These are phyloP conservation scores for Papiliotrema nemorosa DNA, from an alignment of 1,284 basidiomycete genomes.

Conservation along the genomic window DNA sequence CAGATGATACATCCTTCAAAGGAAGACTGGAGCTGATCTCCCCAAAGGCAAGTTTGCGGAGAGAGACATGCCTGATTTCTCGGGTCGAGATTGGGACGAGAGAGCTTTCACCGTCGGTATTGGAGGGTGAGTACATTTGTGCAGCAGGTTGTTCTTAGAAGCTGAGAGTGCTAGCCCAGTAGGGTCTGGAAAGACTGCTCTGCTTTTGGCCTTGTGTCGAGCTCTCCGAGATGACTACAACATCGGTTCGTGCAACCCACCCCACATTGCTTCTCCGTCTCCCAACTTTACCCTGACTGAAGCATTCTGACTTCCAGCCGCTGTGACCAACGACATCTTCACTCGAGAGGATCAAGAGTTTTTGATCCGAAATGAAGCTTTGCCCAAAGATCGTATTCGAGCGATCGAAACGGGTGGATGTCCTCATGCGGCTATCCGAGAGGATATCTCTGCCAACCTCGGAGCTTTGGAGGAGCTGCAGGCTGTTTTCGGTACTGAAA, in stretches of 20 bases:
- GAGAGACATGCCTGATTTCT: constrained; percentile 86
- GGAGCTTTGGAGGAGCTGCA: constrained; percentile 93
- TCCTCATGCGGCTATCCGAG: constrained; percentile 91
- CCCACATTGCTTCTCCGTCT: neutral
- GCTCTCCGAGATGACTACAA: constrained; percentile 79
- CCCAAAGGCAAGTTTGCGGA: constrained; percentile 80
- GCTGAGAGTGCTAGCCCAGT: constrained; percentile 67
- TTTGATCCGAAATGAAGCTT: constrained; percentile 84
- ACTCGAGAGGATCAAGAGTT: constrained; percentile 98
- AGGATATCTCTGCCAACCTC: constrained; percentile 96
- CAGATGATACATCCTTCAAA: neutral
- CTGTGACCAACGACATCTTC: constrained; percentile 96
- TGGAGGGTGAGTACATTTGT: constrained; percentile 66
- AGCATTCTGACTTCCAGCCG: constrained; percentile 59
- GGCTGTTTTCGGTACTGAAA: constrained; percentile 75
- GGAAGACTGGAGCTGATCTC: neutral
- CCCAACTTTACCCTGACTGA: neutral
- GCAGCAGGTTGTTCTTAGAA: neutral
- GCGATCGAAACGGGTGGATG: constrained; percentile 96
- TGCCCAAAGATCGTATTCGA: constrained; percentile 79
- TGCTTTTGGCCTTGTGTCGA: constrained; percentile 88
- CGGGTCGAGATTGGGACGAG: constrained; percentile 79
- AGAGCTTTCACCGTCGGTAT: constrained; percentile 96
- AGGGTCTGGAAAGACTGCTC: constrained; percentile 94
- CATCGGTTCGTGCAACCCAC: constrained; percentile 61